phyloP scores from a whole-genome alignment of 495 filamentous ascomycete species.

The Hypoxylon intermedium region DNA sequence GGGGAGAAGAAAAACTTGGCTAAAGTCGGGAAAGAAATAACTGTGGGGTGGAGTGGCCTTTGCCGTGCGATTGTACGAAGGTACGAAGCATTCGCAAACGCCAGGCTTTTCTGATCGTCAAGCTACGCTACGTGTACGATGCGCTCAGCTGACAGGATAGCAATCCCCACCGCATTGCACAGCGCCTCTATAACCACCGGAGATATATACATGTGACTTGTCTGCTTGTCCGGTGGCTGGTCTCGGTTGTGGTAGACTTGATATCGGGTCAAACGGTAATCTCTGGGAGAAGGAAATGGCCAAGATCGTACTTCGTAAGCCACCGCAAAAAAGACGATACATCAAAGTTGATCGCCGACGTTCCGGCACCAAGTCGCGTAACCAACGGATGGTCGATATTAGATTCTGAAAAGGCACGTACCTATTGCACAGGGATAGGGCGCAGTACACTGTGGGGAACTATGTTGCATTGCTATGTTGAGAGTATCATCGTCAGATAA shows the following conservation, averaged over 20 bases:
- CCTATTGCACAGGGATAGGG: slow-evolving; percentile 27
- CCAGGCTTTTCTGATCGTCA: slow-evolving; percentile 33
- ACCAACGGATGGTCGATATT: slow-evolving; percentile 28
- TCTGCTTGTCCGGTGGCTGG: slow-evolving; percentile 2
- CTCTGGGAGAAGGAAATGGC: not conserved
- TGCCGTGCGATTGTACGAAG: slow-evolving; percentile 26
- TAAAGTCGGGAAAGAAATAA: slow-evolving; percentile 15
- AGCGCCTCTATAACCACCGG: slow-evolving; percentile 18
- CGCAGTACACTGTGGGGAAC: slow-evolving; percentile 33
- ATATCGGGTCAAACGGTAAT: slow-evolving; percentile 13
- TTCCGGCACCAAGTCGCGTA: slow-evolving; percentile 12
- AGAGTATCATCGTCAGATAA: slow-evolving; percentile 34
- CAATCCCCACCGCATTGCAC: slow-evolving; percentile 27
- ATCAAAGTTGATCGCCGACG: slow-evolving; percentile 29
- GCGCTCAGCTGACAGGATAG: slow-evolving; percentile 37
- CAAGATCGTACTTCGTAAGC: slow-evolving; percentile 19
- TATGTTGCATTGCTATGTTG: slow-evolving; percentile 33
- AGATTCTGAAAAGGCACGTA: slow-evolving; percentile 25
- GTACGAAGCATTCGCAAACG: slow-evolving; percentile 20
- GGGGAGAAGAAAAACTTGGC: slow-evolving; percentile 26
- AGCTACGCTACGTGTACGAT: slow-evolving; percentile 36
- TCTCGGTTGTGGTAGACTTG: slow-evolving; percentile 4
- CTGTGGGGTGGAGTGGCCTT: slow-evolving; percentile 27
- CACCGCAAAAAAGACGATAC: slow-evolving; percentile 24
- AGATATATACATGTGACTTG: slow-evolving; percentile 24